These are phyloP conservation scores for Hypoxylon sp. DNA, from an alignment of 2,329 filamentous ascomycete species.

Conservation along the genomic window DNA sequence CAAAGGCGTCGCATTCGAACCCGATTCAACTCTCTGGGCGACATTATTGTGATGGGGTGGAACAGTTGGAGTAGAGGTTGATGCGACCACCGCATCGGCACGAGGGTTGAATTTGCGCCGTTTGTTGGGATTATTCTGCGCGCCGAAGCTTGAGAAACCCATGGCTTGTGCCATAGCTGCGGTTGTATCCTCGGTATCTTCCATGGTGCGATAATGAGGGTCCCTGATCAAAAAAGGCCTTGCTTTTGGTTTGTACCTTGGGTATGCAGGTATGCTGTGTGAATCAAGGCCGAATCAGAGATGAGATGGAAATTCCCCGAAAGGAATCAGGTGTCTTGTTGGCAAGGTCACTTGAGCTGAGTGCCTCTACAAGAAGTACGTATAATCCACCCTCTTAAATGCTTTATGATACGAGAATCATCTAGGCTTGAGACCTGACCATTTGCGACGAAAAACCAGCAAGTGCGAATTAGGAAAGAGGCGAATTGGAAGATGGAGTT, in stretches of 20 bases:
- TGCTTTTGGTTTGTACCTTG: background rate
- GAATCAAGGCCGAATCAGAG: conserved; percentile 3
- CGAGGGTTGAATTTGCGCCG: conserved; percentile 76
- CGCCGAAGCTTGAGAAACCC: conserved; percentile 81
- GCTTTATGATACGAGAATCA: background rate
- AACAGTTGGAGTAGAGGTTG: conserved; percentile 50
- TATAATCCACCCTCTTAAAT: background rate
- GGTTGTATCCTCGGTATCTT: conserved; percentile 56
- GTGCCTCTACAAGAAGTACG: background rate
- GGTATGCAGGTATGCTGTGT: no score
- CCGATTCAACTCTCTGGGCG: conserved; percentile 45
- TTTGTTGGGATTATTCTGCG: conserved; percentile 67
- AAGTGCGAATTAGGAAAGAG: conserved; percentile 9
- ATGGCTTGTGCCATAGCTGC: conserved; percentile 75
- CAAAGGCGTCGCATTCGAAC: conserved; percentile 58
- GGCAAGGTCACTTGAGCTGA: conserved; percentile 11
- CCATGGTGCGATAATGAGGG: conserved; percentile 38
- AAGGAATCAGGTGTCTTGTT: conserved; percentile 6
- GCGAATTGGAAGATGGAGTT: background rate
- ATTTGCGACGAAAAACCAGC: background rate
- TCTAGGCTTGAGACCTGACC: no score
- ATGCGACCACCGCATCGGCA: conserved; percentile 56
- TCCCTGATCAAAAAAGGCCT: background rate
- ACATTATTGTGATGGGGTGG: conserved; percentile 38
- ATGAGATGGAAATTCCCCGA: background rate